Base-by-base conservation (phyloP, 306 rosid species). In the Potentilla sterilis region DNA sequence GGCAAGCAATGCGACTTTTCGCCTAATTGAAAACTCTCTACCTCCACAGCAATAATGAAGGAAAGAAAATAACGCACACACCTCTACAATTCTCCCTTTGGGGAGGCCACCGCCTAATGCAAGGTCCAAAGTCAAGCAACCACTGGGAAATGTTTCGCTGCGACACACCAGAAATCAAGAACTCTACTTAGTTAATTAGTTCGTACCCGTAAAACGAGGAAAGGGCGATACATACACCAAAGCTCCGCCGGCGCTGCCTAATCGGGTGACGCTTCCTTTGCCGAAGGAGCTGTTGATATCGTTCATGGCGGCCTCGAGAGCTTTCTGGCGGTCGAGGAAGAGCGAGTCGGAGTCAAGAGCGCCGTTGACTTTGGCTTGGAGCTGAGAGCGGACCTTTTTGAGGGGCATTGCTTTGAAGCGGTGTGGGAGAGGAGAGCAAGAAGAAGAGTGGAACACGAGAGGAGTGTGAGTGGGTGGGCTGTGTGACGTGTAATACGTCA, bases 41-140 rank as follows among this genome's bases (percentile, higher is more conserved):
- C 28, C 28, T 28, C 28, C 28, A 28, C 28, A 28, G 28, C 28
- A 28, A 28, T 28, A 28, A 28, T 1, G 28, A 28, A 28, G 1
- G 28, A 28, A 28, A 28, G 28, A 28, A 37, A 37, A 37, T 37
- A 37, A 37, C 2, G 40, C 40, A 37, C 75, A 74, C 86, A 95
- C 98, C 98, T 95, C 99, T 57, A 95, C 97, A 82, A 95, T 95
- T 90, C 99, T 90, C 74, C 99, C 99, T 76, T 80, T 90, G 7
- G 99, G 99, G 64, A 95, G 97, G 77, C 99, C 99, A 63, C 99
- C 99, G 34, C 99, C 97, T 79, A 95, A 87, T 75, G 97, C 99
- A 74, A 87, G 89, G 88, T 95, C 99, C 81, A 95, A 83, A 14
- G 96, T 85, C 90, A 95, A 90, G 82, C 97, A 95, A 73, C 99